These are phyloP conservation scores for Peziza echinospora DNA, from an alignment of 495 filamentous ascomycete genomes.

Conservation along the genomic window DNA sequence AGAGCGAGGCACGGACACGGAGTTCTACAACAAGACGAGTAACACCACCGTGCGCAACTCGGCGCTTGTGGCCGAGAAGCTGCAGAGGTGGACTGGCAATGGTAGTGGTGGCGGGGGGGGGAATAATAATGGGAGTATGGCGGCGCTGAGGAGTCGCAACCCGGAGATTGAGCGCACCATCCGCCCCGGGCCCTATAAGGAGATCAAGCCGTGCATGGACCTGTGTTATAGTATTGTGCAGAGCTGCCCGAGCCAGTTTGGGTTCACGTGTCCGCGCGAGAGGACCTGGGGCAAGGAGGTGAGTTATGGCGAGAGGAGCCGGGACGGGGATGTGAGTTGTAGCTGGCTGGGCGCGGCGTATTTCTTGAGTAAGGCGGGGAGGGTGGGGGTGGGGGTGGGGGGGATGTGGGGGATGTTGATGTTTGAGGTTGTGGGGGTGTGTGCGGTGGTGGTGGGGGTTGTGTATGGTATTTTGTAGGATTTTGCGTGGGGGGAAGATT, in stretches of 20 bases:
- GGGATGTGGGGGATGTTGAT: constrained; percentile 7
- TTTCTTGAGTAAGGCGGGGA: constrained; percentile 22
- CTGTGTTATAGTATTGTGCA: constrained; percentile 65
- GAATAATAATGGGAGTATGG: constrained; percentile 7
- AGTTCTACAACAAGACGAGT: constrained; percentile 44
- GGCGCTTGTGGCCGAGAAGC: background rate
- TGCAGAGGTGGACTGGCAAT: background rate
- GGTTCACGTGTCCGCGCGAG: constrained; percentile 51
- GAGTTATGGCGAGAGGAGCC: constrained; percentile 38
- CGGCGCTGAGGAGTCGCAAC: constrained; percentile 32
- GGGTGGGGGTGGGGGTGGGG: constrained; percentile 5
- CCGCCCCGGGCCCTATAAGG: constrained; percentile 76
- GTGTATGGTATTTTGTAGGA: too few relatives aligned
- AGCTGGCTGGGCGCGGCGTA: constrained; percentile 37
- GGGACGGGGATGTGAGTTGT: constrained; percentile 30
- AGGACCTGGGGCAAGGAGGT: constrained; percentile 30
- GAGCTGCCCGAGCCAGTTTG: constrained; percentile 59
- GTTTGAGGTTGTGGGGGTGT: constrained; percentile 7
- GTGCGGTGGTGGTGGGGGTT: constrained; percentile 1
- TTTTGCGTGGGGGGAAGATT: too few relatives aligned
- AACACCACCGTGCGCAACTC: constrained; percentile 19
- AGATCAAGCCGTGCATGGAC: constrained; percentile 66
- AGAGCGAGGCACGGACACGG: constrained; percentile 41
- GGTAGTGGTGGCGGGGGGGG: constrained; percentile 12
- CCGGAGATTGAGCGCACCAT: constrained; percentile 45